phyloP scores from a whole-genome alignment of 2,329 filamentous ascomycete genomes.

The Aspergillus hortae region DNA sequence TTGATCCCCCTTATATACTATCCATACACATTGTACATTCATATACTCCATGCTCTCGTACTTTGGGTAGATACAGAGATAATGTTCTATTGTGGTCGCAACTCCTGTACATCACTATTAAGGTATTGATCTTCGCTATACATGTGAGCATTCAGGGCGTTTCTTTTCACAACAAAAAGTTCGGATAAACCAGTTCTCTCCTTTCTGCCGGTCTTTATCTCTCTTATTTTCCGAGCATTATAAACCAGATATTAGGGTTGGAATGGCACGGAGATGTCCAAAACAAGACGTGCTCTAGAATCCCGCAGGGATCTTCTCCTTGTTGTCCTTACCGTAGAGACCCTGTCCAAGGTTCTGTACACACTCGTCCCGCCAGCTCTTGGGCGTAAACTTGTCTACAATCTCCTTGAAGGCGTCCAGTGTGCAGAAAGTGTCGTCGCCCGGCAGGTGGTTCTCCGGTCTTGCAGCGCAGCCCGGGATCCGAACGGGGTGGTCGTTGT shows the following conservation, averaged over 20 bases:
- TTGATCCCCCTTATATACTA: too few species aligned
- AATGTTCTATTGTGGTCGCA: too few species aligned
- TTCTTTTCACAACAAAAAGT: background rate
- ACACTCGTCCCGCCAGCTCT: slow-evolving; percentile 69
- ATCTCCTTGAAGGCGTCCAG: slow-evolving; percentile 88
- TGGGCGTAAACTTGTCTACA: slow-evolving; percentile 84
- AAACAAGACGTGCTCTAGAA: slow-evolving; percentile 26
- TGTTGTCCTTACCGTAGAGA: slow-evolving; percentile 46
- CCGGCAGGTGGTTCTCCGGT: slow-evolving; percentile 76
- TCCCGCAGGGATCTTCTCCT: slow-evolving; percentile 34
- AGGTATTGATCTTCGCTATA: background rate
- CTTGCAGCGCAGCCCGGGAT: slow-evolving; percentile 73
- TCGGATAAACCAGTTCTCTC: too few species aligned
- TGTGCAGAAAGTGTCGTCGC: slow-evolving; percentile 87
- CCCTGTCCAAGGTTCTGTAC: slow-evolving; percentile 54
- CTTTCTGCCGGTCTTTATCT: background rate
- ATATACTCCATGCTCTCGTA: background rate
- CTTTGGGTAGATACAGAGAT: background rate
- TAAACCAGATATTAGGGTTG: background rate
- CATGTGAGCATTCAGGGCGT: background rate
- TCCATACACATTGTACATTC: too few species aligned
- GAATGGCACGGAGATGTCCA: background rate
- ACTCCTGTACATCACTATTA: too few species aligned
- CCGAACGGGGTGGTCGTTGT: slow-evolving; percentile 79
- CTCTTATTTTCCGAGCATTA: background rate